phyloP scores from a whole-genome alignment of 495 filamentous ascomycete genomes.

The Penicillium roqueforti region DNA sequence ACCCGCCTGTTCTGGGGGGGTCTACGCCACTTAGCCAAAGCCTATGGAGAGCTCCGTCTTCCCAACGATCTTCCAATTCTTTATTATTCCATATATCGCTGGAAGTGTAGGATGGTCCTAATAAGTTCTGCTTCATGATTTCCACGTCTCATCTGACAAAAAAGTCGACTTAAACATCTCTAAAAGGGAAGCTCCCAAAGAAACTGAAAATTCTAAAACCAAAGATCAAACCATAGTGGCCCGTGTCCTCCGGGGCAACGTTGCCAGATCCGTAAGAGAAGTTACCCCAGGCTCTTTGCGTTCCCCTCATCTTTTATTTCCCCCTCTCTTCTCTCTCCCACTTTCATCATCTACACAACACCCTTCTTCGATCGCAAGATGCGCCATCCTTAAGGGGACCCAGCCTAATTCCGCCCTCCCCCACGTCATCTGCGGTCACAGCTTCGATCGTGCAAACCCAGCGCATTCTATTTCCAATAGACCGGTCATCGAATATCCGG shows the following conservation, averaged over 20 bases:
- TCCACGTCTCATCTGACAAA: background rate
- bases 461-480: conserved; percentile 17
- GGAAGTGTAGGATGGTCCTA: background rate
- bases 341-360: background rate
- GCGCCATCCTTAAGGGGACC: conserved; percentile 35
- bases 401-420: conserved; percentile 20
- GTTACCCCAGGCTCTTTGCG: conserved; percentile 10
- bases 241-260: conserved; percentile 30
- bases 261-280: conserved; percentile 26
- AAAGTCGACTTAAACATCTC: background rate
- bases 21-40: background rate
- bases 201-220: no score
- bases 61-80: background rate
- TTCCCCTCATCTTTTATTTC: conserved; percentile 8
- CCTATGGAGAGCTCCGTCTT: background rate
- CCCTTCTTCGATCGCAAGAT: conserved; percentile 24
- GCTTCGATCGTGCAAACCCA: conserved; percentile 14
- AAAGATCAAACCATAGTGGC: conserved; percentile 13
- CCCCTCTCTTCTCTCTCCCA: conserved; percentile 8
- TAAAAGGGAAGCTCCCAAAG: no score
- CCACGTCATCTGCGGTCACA: conserved; percentile 37
- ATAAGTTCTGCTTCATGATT: background rate
- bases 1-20: background rate
- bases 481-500: background rate
- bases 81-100: no score